A percentile compares a stretch with the other conserved stretches of the same genome.
phyloP scores from a whole-genome alignment of 441 rosid genomes.

The Corymbia calophylla region DNA sequence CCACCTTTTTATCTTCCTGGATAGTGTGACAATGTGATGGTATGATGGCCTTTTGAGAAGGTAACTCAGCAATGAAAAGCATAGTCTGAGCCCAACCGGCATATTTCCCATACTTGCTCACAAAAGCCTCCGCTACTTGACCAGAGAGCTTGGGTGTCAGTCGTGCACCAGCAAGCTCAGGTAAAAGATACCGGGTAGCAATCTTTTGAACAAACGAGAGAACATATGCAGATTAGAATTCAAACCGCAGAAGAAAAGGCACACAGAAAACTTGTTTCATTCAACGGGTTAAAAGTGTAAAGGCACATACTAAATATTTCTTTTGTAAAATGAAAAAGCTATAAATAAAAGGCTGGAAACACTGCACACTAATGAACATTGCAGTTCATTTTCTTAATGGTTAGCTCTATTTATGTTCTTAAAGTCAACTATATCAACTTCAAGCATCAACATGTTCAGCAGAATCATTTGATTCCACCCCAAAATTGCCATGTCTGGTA shows the following conservation, averaged over 20 bases:
- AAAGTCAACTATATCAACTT: background rate
- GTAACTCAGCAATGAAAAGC: conserved; percentile 84
- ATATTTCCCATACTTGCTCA: conserved; percentile 76
- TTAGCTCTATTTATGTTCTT: background rate
- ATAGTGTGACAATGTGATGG: conserved; percentile 30
- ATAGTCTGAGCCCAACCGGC: conserved; percentile 98
- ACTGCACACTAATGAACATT: background rate
- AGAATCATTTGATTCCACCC: background rate
- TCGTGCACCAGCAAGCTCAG: conserved; percentile 77
- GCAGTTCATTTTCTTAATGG: background rate
- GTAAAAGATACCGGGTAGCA: conserved; percentile 69
- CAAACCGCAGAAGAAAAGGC: background rate
- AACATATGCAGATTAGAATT: background rate
- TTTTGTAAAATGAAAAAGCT: background rate
- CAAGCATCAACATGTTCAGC: background rate
- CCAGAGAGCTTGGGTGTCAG: conserved; percentile 58
- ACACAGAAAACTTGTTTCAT: background rate
- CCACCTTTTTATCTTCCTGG: conserved; percentile 19
- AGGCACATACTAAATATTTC: background rate
- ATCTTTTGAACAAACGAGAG: conserved; percentile 43
- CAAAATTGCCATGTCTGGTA: background rate
- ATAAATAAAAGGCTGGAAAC: background rate
- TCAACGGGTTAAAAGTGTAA: background rate
- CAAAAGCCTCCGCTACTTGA: conserved; percentile 84
- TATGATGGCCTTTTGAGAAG: conserved; percentile 67